A percentile compares a stretch with the other conserved stretches of the same genome.
phyloP scores from a whole-genome alignment of 352 stramenopile genomes.

The Phytopythium mirpurense region DNA sequence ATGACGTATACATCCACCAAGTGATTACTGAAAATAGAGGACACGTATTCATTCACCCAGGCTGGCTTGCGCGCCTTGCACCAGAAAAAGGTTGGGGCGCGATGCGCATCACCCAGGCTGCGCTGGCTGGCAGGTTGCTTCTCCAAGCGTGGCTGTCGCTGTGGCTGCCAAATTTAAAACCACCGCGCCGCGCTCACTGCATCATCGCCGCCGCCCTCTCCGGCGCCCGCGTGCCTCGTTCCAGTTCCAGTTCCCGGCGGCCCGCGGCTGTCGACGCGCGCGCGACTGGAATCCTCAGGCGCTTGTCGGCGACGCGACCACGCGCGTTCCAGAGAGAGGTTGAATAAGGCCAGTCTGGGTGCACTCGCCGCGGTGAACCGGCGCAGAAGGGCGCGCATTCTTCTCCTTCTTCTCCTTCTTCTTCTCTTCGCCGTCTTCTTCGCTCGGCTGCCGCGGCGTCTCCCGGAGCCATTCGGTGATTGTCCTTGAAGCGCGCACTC shows the following conservation, averaged over 20 bases:
- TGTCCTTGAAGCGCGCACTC: not conserved
- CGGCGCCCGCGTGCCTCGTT: too few species aligned
- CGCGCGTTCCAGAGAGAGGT: slow-evolving; percentile 3
- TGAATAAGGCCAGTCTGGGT: slow-evolving; percentile 8
- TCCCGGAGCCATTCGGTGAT: not conserved
- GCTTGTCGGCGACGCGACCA: not conserved
- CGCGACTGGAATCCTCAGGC: not conserved
- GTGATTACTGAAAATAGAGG: not conserved
- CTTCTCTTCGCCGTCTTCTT: not conserved
- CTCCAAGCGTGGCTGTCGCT: too few species aligned
- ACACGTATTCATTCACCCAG: not conserved
- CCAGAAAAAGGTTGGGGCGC: slow-evolving; percentile 2
- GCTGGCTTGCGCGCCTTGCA: not conserved
- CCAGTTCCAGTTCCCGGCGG: too few species aligned
- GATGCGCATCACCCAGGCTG: not conserved
- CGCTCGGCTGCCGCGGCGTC: too few species aligned
- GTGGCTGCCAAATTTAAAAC: slow-evolving; percentile 5
- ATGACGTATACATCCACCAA: not conserved
- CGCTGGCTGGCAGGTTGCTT: not conserved
- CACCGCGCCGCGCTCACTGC: not conserved
- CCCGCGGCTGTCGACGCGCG: not conserved
- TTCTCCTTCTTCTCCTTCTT: not conserved
- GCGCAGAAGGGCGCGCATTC: not conserved
- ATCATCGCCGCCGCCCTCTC: not conserved
- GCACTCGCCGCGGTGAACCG: not conserved